These are phyloP conservation scores for Berberis vulgaris DNA, from an alignment of 164 flowering plant genomes.

Conservation along the genomic window DNA sequence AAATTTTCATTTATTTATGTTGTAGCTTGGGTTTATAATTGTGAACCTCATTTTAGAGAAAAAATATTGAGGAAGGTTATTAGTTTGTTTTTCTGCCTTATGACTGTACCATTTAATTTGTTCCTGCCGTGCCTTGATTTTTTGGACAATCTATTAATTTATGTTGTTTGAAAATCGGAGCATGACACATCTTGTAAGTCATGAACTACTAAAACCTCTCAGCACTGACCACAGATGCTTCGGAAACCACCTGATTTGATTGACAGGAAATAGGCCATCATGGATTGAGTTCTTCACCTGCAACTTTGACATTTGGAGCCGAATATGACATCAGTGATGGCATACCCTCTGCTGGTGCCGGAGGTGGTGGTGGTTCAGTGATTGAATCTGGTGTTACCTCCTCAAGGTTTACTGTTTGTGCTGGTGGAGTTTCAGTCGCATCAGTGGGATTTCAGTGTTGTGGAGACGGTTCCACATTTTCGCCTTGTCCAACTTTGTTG, in stretches of 20 bases:
- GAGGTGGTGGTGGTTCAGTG: constrained; percentile 12
- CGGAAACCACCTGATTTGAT: constrained; percentile 18
- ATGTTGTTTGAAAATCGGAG: no score
- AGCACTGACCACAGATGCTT: neutral
- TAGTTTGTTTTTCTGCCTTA: no score
- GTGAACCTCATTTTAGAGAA: no score
- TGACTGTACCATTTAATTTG: no score
- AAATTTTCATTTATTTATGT: no score
- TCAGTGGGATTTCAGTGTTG: neutral
- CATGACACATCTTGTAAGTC: no score
- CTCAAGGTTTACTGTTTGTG: constrained; percentile 2
- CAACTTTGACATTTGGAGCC: constrained; percentile 19
- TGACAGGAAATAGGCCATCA: constrained; percentile 32
- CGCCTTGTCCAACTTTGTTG: neutral
- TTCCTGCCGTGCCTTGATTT: no score
- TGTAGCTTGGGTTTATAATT: no score
- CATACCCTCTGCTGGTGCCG: constrained; percentile 14
- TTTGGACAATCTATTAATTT: no score
- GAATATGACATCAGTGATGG: constrained; percentile 19
- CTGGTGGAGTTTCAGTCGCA: neutral
- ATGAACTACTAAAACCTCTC: no score
- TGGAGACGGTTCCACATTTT: constrained; percentile 12
- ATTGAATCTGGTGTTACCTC: constrained; percentile 7
- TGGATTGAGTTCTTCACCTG: constrained; percentile 13
- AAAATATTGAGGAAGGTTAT: no score